These are phyloP conservation scores for Cardiospermum halicacabum DNA, from an alignment of 345 rosid species.

Conservation along the genomic window DNA sequence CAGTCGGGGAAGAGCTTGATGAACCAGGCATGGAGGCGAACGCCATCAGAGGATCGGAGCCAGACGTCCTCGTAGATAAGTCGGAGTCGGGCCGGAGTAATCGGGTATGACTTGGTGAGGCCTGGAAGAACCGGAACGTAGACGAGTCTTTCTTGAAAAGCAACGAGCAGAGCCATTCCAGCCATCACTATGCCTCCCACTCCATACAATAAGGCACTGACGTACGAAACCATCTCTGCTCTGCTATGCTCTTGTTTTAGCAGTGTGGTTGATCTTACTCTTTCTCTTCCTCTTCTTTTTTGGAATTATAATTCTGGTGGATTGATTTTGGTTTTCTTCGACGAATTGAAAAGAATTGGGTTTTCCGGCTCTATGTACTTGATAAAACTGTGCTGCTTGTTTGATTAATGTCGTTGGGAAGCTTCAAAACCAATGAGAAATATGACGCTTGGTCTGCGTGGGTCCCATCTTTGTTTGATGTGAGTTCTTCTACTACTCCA, in stretches of 20 bases:
- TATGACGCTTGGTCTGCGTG: background rate
- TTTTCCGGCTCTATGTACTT: background rate
- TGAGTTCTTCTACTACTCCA: background rate
- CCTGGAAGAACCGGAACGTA: constrained; percentile 97
- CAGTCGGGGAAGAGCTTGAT: constrained; percentile 75
- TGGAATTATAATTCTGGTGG: no score
- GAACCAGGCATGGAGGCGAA: constrained; percentile 95
- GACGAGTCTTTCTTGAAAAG: constrained; percentile 88
- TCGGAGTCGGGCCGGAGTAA: constrained; percentile 76
- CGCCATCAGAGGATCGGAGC: constrained; percentile 91
- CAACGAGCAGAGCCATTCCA: constrained; percentile 89
- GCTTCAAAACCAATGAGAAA: background rate
- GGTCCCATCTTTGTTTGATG: background rate
- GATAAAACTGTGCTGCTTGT: background rate
- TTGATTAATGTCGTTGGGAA: background rate
- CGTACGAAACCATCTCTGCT: constrained; percentile 64
- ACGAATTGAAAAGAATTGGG: background rate
- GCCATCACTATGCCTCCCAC: constrained; percentile 81
- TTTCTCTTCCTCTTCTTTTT: no score
- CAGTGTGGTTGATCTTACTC: no score
- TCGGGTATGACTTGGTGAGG: constrained; percentile 73
- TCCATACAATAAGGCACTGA: constrained; percentile 72
- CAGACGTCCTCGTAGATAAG: constrained; percentile 89
- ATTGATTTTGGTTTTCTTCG: no score
- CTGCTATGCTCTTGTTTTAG: background rate